Conservation (phyloP, 1,284 basidiomycete species). For the Marasmius sp. region DNA sequence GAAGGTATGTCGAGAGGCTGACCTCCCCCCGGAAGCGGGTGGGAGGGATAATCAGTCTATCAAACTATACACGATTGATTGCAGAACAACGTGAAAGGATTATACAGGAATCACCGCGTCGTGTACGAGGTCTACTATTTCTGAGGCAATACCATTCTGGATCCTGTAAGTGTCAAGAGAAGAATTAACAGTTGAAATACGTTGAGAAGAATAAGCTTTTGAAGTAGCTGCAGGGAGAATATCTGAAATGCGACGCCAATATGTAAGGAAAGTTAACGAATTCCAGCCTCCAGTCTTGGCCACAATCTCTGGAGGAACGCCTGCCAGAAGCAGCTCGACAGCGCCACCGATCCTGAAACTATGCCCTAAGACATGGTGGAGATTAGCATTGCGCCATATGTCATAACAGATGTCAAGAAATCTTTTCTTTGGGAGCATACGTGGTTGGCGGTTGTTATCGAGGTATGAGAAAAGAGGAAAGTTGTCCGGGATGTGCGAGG, state of each 20-base stretch:
- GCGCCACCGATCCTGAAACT: conserved; percentile 30
- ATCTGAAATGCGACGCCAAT: conserved; percentile 17
- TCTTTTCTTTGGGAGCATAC: conserved; percentile 4
- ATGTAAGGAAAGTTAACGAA: conserved; percentile 27
- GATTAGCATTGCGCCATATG: conserved; percentile 11
- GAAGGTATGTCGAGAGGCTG: too few species aligned
- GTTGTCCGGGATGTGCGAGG: not conserved
- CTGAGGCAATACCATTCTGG: too few species aligned
- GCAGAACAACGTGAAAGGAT: too few species aligned
- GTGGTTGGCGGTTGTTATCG: not conserved
- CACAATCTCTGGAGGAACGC: conserved; percentile 25
- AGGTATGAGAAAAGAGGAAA: not conserved
- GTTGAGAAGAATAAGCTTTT: too few species aligned
- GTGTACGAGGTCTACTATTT: too few species aligned
- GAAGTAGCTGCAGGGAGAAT: too few species aligned
- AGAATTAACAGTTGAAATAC: too few species aligned
- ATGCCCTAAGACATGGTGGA: conserved; percentile 20
- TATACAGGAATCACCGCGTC: too few species aligned
- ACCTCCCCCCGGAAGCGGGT: too few species aligned
- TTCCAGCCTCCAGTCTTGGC: conserved; percentile 26
- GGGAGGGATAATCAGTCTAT: too few species aligned
- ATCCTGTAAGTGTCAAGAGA: too few species aligned
- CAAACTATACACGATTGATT: too few species aligned
- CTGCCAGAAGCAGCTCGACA: conserved; percentile 21
- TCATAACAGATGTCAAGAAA: conserved; percentile 16